Evolutionary conservation across 2,329 filamentous ascomycete species (phyloP).

Genomic region (Paraphoma chrysanthemicola): DNA sequence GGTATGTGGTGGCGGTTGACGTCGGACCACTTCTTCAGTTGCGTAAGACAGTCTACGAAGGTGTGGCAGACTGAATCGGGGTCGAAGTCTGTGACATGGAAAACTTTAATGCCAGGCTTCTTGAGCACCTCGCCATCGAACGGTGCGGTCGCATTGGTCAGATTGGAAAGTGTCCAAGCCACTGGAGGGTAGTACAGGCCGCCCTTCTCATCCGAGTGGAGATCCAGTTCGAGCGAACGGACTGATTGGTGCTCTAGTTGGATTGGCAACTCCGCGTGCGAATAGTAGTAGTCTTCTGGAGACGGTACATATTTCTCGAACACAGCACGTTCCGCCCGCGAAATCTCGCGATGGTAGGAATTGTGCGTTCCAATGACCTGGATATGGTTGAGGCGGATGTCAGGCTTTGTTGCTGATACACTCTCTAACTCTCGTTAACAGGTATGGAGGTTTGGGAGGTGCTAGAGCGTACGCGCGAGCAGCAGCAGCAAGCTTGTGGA

Average conservation of each 20-base stretch:
- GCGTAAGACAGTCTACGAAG: conserved; percentile 52
- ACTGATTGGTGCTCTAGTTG: conserved; percentile 57
- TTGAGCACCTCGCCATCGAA: conserved; percentile 50
- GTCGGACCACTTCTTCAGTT: conserved; percentile 56
- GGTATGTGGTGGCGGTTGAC: conserved; percentile 54
- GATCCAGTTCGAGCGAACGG: conserved; percentile 58
- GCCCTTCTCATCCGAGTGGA: conserved; percentile 58
- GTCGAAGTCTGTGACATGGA: conserved; percentile 60
- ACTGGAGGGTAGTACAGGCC: conserved; percentile 56
- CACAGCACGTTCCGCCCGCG: conserved; percentile 49
- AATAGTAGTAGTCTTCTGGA: conserved; percentile 56
- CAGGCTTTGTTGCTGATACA: conserved; percentile 1
- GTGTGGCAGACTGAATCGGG: conserved; percentile 56
- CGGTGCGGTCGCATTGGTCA: conserved; percentile 49
- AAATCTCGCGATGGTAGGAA: conserved; percentile 58
- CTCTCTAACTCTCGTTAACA: neutral
- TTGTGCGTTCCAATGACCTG: conserved; percentile 62
- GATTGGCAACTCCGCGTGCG: conserved; percentile 53
- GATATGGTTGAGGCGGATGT: conserved; percentile 59
- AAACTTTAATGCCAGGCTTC: conserved; percentile 56
- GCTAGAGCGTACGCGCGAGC: neutral
- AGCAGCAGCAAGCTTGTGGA: conserved; percentile 1
- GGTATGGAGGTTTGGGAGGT: too few relatives aligned
- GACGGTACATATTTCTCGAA: conserved; percentile 50
- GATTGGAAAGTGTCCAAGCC: conserved; percentile 51